Base-by-base conservation (phyloP, 225 moss, liverwort and hornwort genomes). In the Lunularia cruciata region DNA sequence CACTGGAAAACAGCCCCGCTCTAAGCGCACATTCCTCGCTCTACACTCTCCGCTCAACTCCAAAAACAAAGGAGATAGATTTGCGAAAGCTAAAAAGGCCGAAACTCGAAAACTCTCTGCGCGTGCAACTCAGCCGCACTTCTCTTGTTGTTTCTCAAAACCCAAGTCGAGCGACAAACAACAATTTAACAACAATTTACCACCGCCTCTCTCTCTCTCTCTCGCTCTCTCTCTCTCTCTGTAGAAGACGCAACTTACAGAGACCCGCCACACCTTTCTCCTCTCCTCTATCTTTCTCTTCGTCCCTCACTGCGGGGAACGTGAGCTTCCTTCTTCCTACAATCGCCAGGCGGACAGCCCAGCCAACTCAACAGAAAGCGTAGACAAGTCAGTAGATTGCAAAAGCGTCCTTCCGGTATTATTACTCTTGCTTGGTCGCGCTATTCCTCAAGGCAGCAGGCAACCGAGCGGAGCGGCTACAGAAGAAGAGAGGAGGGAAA, bases 371-470 rank as follows among this genome's bases (percentile, higher is more conserved):
- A 62, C 34, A 31, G 62, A 62, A 62, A 37, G 39, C 40, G 39
- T 42, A 62, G 40, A 42, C 39, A 62, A 42, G 42, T 37, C 26
- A 49, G 49, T 49, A 20, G 62, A 62, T 62, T 62, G 62, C 40
- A 62, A 62, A 49, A 42, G 62, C 22, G 36, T 37, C 40, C 62
- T 40, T 59, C 58, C 35, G 58, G 15, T 59, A 59, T 35, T 59
- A 18, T 36, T 59, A 59, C 58, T 59, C 34, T 36, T 59, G 54
- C 59, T 59, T n/a, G 34, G n/a, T 59, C 10, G 13, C 54, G 4
- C 54, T 5, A 30, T 32, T 5, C 32, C 31, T 22, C 22, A 3
- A n/a, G n/a, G n/a, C n/a, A n/a, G n/a, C n/a, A n/a, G n/a, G n/a
- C 20, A 5, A 14, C 18, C 19, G 8, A 57, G 27, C 18, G 25